A percentile compares a stretch with the other conserved stretches of the same genome.
Evolutionary conservation across 2,329 filamentous ascomycete species (phyloP).

Genomic region (Hansfordia pulvinata): DNA sequence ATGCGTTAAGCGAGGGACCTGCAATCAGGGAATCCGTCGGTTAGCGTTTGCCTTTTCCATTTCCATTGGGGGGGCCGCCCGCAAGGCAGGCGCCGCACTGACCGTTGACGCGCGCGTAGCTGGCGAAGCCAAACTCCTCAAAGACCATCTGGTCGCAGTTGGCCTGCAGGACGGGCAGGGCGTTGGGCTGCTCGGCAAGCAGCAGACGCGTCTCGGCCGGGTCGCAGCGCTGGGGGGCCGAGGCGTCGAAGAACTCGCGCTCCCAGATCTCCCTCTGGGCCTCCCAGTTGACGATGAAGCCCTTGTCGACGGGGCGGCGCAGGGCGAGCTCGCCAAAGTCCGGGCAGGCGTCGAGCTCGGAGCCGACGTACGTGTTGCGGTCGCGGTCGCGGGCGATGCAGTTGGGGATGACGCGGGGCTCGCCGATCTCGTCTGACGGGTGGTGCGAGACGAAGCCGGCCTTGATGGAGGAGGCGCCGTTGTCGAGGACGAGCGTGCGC

Average conservation of each 20-base stretch:
- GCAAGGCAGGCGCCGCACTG: too few species aligned
- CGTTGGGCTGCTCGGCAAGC: conserved; percentile 76
- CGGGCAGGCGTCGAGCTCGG: conserved; percentile 63
- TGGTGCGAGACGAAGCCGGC: conserved; percentile 54
- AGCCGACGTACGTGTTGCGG: conserved; percentile 64
- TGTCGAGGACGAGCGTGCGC: conserved; percentile 78
- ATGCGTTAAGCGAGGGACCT: conserved; percentile 68
- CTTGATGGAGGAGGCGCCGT: conserved; percentile 85
- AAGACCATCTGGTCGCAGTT: conserved; percentile 96
- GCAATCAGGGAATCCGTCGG: too few species aligned
- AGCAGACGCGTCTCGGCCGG: conserved; percentile 73
- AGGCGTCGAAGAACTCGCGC: conserved; percentile 63
- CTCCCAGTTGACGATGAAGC: conserved; percentile 94
- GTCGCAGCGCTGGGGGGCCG: conserved; percentile 55
- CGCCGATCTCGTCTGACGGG: conserved; percentile 21
- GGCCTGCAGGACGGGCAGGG: conserved; percentile 64
- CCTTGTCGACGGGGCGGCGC: conserved; percentile 81
- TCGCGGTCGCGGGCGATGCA: conserved; percentile 76
- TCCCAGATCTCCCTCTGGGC: conserved; percentile 94
- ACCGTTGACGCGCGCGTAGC: conserved; percentile 69
- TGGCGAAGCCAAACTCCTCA: conserved; percentile 88
- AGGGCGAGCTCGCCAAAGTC: conserved; percentile 87
- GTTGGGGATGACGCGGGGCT: conserved; percentile 71
- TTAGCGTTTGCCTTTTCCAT: neutral
- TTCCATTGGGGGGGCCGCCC: conserved; percentile 9